Evolutionary conservation across 177 flowering plant genomes (phyloP).

Genomic region (Telopea speciosissima): DNA sequence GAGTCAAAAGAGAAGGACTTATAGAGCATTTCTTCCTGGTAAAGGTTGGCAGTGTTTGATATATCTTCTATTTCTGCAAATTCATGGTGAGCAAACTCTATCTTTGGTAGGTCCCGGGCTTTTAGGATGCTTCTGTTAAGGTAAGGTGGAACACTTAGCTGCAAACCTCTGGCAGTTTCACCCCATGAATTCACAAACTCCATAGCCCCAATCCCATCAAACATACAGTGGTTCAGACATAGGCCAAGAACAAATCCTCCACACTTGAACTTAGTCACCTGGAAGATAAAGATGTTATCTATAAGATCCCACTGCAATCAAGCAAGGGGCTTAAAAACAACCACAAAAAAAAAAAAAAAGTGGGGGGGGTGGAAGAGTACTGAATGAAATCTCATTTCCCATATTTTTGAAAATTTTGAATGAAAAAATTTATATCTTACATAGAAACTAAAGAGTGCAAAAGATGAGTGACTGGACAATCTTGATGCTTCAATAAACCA

Average conservation of each 20-base stretch:
- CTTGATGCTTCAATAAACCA: too few species aligned
- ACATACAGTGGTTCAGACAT: conserved; percentile 58
- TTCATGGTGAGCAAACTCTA: conserved; percentile 49
- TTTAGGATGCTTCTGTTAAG: conserved; percentile 46
- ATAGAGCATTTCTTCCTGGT: conserved; percentile 41
- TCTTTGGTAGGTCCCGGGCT: conserved; percentile 38
- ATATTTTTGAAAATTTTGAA: background rate
- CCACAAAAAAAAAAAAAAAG: too few species aligned
- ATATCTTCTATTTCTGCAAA: conserved; percentile 54
- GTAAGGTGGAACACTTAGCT: conserved; percentile 40
- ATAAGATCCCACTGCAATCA: background rate
- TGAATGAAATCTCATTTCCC: too few species aligned
- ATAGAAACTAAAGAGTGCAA: background rate
- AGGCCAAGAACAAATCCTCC: conserved; percentile 70
- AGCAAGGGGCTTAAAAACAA: too few species aligned
- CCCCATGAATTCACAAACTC: conserved; percentile 75
- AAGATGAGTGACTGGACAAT: background rate
- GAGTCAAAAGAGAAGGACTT: conserved; percentile 52
- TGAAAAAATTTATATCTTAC: background rate
- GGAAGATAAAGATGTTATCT: conserved; percentile 2
- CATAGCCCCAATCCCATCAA: conserved; percentile 72
- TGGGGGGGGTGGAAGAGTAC: background rate
- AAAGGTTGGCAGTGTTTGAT: conserved; percentile 35
- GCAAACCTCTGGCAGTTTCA: conserved; percentile 55
- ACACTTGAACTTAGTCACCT: conserved; percentile 66